Conservation (phyloP, 352 stramenopile genomes). For the Blastocystis sp. region DNA sequence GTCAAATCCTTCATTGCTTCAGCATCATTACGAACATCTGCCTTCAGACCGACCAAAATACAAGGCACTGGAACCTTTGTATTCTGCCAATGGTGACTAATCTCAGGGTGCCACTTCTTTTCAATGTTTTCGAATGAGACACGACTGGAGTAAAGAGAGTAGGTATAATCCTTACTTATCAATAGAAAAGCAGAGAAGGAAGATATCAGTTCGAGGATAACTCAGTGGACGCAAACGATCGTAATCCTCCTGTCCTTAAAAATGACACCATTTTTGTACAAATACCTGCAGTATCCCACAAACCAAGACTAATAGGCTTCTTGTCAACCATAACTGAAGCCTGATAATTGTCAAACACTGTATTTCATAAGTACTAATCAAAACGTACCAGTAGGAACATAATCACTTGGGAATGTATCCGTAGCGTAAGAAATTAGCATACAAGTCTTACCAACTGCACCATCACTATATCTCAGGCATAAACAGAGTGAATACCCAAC, state of each 20-base stretch:
- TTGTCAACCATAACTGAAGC: slow-evolving; percentile 80
- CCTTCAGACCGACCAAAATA: slow-evolving; percentile 91
- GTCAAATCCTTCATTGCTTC: slow-evolving; percentile 82
- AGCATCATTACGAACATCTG: slow-evolving; percentile 84
- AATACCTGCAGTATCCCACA: slow-evolving; percentile 89
- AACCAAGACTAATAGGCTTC: slow-evolving; percentile 88
- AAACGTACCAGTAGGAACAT: slow-evolving; percentile 87
- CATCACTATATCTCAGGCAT: slow-evolving; percentile 77
- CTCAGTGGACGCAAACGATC: slow-evolving; percentile 87
- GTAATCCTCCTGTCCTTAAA: slow-evolving; percentile 87
- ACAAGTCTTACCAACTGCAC: slow-evolving; percentile 90
- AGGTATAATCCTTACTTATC: slow-evolving; percentile 68
- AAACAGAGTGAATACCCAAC: slow-evolving; percentile 53
- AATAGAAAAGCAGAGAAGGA: slow-evolving; percentile 91
- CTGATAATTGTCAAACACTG: slow-evolving; percentile 73
- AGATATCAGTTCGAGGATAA: slow-evolving; percentile 92
- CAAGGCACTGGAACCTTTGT: slow-evolving; percentile 79
- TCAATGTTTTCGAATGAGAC: slow-evolving; percentile 91
- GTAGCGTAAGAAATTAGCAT: slow-evolving; percentile 93
- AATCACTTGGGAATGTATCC: slow-evolving; percentile 90
- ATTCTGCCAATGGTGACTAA: slow-evolving; percentile 71
- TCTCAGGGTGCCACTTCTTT: slow-evolving; percentile 77
- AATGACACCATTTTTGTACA: not conserved
- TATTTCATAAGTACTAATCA: slow-evolving; percentile 80
- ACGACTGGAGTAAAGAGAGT: slow-evolving; percentile 72